Percentiles rank a stretch among this genome's conserved stretches.
phyloP scores from a whole-genome alignment of 2,329 filamentous ascomycete species.

The Botrytis elliptica region DNA sequence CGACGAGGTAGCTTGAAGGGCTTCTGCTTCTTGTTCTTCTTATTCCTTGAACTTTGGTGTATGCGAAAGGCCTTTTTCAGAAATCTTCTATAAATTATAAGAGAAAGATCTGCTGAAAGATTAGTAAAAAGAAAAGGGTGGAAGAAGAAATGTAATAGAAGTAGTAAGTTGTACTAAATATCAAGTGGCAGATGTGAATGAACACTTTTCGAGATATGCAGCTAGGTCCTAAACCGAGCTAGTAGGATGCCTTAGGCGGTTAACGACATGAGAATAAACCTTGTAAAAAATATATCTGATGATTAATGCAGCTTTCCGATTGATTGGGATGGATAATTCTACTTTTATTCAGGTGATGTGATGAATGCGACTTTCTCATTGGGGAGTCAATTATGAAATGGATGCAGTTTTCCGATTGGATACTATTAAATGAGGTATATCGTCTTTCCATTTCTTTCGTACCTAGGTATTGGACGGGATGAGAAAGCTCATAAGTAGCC shows the following conservation, averaged over 20 bases:
- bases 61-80: background rate
- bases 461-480: background rate
- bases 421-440: background rate
- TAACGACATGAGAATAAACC: background rate
- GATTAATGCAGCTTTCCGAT: background rate
- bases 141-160: background rate
- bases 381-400: background rate
- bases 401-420: background rate
- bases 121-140: background rate
- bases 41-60: background rate
- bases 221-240: background rate
- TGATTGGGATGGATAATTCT: background rate
- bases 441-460: background rate
- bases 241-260: background rate
- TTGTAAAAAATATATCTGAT: background rate
- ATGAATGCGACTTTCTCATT: background rate
- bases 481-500: background rate
- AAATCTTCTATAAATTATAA: background rate
- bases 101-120: background rate
- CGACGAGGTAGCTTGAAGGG: background rate
- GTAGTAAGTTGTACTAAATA: background rate
- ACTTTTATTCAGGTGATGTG: background rate
- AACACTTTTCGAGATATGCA: constrained; percentile 8
- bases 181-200: background rate
- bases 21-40: background rate